Evolutionary conservation across 1,139 yeast genomes (phyloP), one percentile per base, ranked within the genome.

Genomic region (Suhomyces choctaworum): DNA sequence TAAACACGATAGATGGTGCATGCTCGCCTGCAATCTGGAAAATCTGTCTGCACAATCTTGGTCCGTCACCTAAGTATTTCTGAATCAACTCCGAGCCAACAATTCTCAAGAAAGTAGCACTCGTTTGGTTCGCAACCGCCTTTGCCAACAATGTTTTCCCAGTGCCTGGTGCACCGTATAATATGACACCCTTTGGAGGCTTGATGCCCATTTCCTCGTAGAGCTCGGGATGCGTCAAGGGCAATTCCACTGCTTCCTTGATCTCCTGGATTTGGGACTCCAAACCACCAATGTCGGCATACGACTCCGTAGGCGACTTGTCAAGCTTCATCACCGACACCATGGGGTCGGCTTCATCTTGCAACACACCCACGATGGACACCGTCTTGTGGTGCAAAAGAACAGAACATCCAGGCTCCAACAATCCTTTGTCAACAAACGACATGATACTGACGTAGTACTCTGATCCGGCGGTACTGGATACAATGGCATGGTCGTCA

Each of bases 131-230:
- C 5, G 99, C 99, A 35, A 94, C 98, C 0, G 99, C 99, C 63
- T 92, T 94, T 13, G 97, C 98, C 51, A 94, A 73, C 47, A 94
- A 69, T 0, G 99, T 94, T 63, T 94, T 94, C 56, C 99, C 99
- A 1, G 98, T 94, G 62, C 99, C 99, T 22, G 99, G 99, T 0
- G 97, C 96, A 51, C 99, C 99, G 58, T 94, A 94, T 43, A 94
- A 73, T 51, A 94, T 90, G 37, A 94, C 98, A 65, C 99, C 99
- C 68, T 92, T 92, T 34, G 99, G 99, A 7, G 98, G 98, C 56
- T 90, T 89, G 58, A 94, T 92, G 50, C 99, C 99, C 97, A 94
- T 92, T 65, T 92, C 97, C 65, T 94, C 97, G 64, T 92, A 94
- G 50, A 94, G 70, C 62, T 94, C 98, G 1, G 98, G 97, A 62